These are phyloP conservation scores for Thelonectria olida DNA, from an alignment of 2,329 filamentous ascomycete species.

Conservation along the genomic window DNA sequence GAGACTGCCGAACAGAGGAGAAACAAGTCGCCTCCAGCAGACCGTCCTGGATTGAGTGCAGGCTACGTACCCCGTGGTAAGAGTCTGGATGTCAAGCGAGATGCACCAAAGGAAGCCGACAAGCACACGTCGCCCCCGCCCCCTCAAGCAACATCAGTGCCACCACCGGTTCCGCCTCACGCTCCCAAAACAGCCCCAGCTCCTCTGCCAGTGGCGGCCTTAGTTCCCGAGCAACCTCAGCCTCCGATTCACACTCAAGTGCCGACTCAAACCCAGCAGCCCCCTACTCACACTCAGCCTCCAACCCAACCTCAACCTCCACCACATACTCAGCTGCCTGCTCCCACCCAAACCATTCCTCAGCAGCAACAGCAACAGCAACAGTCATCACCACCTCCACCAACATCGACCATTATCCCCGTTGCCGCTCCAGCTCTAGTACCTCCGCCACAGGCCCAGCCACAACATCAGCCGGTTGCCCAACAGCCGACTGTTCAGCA, in stretches of 20 bases:
- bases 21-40: slow-evolving; percentile 63
- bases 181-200: neutral
- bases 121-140: slow-evolving; percentile 15
- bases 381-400: neutral
- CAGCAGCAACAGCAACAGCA: slow-evolving; percentile 20
- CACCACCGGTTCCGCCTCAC: slow-evolving; percentile 16
- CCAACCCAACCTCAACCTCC: neutral
- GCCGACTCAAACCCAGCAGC: neutral
- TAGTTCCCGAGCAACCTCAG: neutral
- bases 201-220: neutral
- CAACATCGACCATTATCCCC: neutral
- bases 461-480: neutral
- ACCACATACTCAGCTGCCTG: neutral
- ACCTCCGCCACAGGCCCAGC: slow-evolving; percentile 2
- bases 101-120: slow-evolving; percentile 38
- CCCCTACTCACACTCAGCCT: neutral
- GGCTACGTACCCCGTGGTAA: slow-evolving; percentile 53
- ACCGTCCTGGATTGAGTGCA: slow-evolving; percentile 40
- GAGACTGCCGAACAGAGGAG: slow-evolving; percentile 64
- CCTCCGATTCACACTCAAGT: neutral
- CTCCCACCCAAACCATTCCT: neutral
- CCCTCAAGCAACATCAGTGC: slow-evolving; percentile 22
- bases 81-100: slow-evolving; percentile 58
- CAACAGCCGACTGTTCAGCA: slow-evolving; percentile 2
- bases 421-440: neutral